Evolutionary conservation across 2,329 filamentous ascomycete species (phyloP), one percentile per base, ranked within the genome.

Genomic region (Ilyonectria mors-panacis): DNA sequence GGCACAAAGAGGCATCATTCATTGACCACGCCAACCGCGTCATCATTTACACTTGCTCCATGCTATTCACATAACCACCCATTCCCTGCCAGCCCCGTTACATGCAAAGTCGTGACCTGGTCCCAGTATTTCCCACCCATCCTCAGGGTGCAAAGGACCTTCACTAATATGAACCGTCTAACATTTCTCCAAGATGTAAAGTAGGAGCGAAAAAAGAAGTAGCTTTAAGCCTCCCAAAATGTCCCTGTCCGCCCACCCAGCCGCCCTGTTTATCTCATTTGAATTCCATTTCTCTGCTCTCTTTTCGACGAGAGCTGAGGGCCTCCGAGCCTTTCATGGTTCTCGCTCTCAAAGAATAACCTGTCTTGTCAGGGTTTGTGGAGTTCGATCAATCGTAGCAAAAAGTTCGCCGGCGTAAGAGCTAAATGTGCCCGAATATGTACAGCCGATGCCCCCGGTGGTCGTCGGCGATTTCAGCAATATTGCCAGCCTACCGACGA

Each of bases 1-100:
- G 45, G 45, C 39, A 35, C 50, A 67, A 66, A 70, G 56, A 65
- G 62, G 67, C 69, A 74, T 70, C 65, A 67, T 73, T 72, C 60
- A 66, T 72, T 72, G 50, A 65, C 69, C 66, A 59, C 68, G 66
- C 66, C 67, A 63, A 48, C 47, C 51, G 28, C 39, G 26, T 72
- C 44, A 58, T 66, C 71, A 68, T 65, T 65, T 55, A 67, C 48
- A 63, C 45, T 55, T 50, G 44, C 54, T 35, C 44, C 55, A 19
- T 59, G 47, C 42, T 42, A 39, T 59, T 23, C 50, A 47, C 57
- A 35, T 53, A 12, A n/a, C 17, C 17, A 6, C 15, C 55, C 44
- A 33, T 61, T 35, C 51, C 50, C 59, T 44, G 37, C 50, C 30
- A 42, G 50, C 51, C 54, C 44, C 50, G 45, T 58, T 48, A 26